These are phyloP conservation scores for Rhynchospora pubera DNA, from an alignment of 176 grass and related monocot genomes.

Conservation along the genomic window DNA sequence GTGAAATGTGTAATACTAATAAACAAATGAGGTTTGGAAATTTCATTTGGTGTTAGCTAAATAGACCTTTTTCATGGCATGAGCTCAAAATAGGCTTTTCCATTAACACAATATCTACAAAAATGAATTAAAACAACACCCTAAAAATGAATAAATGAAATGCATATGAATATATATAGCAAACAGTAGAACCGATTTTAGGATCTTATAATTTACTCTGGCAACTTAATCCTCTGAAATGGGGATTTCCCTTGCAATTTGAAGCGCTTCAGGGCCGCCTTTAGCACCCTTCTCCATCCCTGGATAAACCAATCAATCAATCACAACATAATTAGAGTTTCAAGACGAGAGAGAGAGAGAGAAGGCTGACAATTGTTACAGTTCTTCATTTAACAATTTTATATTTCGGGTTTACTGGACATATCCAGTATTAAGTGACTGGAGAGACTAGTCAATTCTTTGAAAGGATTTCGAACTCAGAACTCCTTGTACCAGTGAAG, in stretches of 20 bases:
- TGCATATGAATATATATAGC: not conserved
- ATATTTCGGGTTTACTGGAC: not conserved
- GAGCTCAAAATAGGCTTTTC: not conserved
- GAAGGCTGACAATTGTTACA: not conserved
- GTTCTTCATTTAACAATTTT: not conserved
- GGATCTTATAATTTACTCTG: not conserved
- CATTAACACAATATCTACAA: not conserved
- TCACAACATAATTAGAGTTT: not conserved
- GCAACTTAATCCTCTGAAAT: conserved; percentile 18
- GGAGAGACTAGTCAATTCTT: not conserved
- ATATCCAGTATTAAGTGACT: not conserved
- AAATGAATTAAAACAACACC: not conserved
- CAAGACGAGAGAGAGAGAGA: not conserved
- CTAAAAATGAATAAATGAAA: not conserved
- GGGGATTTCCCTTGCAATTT: conserved; percentile 22
- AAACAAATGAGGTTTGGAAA: no score
- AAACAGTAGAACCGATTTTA: not conserved
- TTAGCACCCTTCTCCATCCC: conserved; percentile 22
- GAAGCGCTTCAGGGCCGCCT: conserved; percentile 14
- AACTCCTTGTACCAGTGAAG: not conserved
- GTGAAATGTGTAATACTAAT: no score
- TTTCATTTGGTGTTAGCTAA: not conserved
- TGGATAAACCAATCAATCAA: not conserved
- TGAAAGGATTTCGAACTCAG: not conserved
- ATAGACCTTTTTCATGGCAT: not conserved